Conservation (phyloP, 2,329 filamentous ascomycete genomes). For the Aspergillus carbonarius region DNA sequence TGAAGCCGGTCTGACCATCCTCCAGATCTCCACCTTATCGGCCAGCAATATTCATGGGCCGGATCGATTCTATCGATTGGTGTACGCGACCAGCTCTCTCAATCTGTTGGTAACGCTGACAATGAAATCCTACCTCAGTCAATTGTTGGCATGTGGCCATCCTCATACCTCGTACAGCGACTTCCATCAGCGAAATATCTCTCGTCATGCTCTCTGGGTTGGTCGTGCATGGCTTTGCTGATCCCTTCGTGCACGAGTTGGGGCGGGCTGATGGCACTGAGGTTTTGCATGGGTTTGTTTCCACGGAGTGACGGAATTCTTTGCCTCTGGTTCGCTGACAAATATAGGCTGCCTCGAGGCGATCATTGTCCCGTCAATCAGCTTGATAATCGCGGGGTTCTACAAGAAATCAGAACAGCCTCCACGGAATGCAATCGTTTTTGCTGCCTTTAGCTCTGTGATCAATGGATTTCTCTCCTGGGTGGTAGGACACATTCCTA, state of each 20-base stretch:
- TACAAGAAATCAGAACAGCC: constrained; percentile 41
- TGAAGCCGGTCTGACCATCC: background rate
- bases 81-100: constrained; percentile 26
- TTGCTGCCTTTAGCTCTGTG: constrained; percentile 35
- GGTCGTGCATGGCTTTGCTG: constrained; percentile 51
- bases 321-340: background rate
- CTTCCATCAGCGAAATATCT: constrained; percentile 53
- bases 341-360: constrained; percentile 31
- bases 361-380: constrained; percentile 35
- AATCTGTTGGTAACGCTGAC: background rate
- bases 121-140: constrained; percentile 30
- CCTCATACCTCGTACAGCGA: constrained; percentile 44
- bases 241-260: constrained; percentile 49
- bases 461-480: constrained; percentile 45
- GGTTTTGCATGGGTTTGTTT: constrained; percentile 36
- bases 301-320: too few relatives aligned
- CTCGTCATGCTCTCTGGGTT: constrained; percentile 55
- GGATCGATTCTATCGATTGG: constrained; percentile 34
- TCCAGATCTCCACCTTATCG: constrained; percentile 48
- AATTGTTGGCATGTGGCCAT: constrained; percentile 48
- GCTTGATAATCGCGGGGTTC: constrained; percentile 38
- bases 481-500: constrained; percentile 54
- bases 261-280: constrained; percentile 45
- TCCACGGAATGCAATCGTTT: constrained; percentile 38
- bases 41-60: constrained; percentile 54